These are phyloP conservation scores for Achlya hypogyna DNA, from an alignment of 352 stramenopile species.

Conservation along the genomic window DNA sequence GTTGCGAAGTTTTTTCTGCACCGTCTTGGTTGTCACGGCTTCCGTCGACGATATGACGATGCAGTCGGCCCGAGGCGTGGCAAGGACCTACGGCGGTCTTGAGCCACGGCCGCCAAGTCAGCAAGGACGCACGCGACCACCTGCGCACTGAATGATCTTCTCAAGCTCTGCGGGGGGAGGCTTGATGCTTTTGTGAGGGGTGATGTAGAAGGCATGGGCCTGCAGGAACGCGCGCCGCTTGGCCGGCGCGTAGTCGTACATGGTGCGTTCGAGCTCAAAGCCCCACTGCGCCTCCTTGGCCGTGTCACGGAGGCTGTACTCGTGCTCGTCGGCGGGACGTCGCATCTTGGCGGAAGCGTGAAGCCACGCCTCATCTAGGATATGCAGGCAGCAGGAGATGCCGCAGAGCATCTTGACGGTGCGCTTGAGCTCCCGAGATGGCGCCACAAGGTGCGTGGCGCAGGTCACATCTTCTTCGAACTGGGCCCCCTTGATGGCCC, in stretches of 20 bases:
- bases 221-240: conserved; percentile 29
- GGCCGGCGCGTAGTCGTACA: conserved; percentile 29
- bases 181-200: conserved; percentile 42
- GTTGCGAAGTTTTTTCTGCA: conserved; percentile 31
- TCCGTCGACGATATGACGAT: conserved; percentile 38
- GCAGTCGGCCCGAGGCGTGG: neutral
- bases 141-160: conserved; percentile 45
- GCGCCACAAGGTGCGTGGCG: conserved; percentile 42
- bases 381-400: conserved; percentile 43
- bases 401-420: conserved; percentile 52
- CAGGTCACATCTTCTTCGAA: conserved; percentile 38
- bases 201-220: conserved; percentile 35
- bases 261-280: conserved; percentile 36
- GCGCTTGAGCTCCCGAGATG: conserved; percentile 34
- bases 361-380: conserved; percentile 40
- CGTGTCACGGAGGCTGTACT: conserved; percentile 33
- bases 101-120: neutral
- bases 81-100: neutral
- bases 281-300: conserved; percentile 40
- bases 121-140: conserved; percentile 24
- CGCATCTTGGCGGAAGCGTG: conserved; percentile 31
- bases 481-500: conserved; percentile 29
- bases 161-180: conserved; percentile 36
- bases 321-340: conserved; percentile 27
- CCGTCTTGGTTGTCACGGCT: conserved; percentile 25